Evolutionary conservation across 2,329 filamentous ascomycete genomes (phyloP).

Genomic region (Fusarium sp.): DNA sequence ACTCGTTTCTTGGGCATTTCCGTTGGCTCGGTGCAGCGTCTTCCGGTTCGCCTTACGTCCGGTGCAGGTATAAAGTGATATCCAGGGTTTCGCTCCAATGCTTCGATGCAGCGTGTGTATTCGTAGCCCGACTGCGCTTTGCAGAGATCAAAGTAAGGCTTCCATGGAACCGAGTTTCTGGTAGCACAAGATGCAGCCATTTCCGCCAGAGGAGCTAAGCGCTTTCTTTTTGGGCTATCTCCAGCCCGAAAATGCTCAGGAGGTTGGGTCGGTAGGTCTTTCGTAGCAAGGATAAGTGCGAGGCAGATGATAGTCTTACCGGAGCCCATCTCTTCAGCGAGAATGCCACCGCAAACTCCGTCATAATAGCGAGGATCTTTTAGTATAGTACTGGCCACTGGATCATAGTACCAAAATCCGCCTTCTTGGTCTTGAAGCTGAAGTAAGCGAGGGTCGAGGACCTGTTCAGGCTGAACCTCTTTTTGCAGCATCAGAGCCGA

Average conservation of each 20-base stretch:
- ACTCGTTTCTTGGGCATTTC: constrained; percentile 61
- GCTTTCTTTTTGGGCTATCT: constrained; percentile 54
- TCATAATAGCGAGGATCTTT: constrained; percentile 79
- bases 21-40: constrained; percentile 21
- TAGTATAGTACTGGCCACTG: constrained; percentile 70
- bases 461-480: constrained; percentile 72
- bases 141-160: constrained; percentile 67
- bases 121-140: constrained; percentile 59
- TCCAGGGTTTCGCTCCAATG: constrained; percentile 68
- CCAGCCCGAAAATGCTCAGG: constrained; percentile 68
- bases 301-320: constrained; percentile 93
- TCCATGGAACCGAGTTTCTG: constrained; percentile 77
- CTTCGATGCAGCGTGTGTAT: constrained; percentile 65
- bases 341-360: constrained; percentile 77
- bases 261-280: constrained; percentile 72
- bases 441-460: constrained; percentile 80
- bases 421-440: constrained; percentile 70
- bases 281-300: constrained; percentile 79
- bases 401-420: constrained; percentile 75
- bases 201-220: constrained; percentile 73
- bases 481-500: constrained; percentile 86
- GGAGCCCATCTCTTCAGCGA: constrained; percentile 83
- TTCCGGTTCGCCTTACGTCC: constrained; percentile 47
- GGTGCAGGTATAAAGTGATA: constrained; percentile 67
- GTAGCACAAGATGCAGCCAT: constrained; percentile 81